A percentile compares a stretch with the other conserved stretches of the same genome.
These are phyloP conservation scores for Plantago major DNA, from an alignment of 257 asterid species.

Conservation along the genomic window DNA sequence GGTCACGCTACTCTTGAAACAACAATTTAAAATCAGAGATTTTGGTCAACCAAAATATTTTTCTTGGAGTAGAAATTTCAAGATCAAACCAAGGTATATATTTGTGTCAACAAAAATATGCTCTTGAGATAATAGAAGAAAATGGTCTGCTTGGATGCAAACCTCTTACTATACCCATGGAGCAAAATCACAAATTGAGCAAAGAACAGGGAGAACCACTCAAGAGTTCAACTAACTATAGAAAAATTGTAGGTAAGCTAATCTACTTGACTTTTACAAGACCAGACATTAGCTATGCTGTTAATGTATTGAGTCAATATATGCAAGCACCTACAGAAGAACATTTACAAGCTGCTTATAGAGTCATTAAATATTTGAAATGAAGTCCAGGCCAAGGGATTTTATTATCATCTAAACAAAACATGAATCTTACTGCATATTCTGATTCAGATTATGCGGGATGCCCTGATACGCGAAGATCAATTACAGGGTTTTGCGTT, in stretches of 20 bases:
- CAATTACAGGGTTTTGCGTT: not conserved
- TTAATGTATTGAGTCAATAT: not conserved
- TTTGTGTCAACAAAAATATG: not conserved
- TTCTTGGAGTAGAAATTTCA: not conserved
- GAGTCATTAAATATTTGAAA: not conserved
- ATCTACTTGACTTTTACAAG: not conserved
- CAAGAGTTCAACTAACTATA: not conserved
- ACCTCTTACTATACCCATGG: not conserved
- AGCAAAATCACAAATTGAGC: not conserved
- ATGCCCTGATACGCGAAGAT: not conserved
- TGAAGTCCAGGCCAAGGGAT: not conserved
- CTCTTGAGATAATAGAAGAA: not conserved
- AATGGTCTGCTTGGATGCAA: not conserved
- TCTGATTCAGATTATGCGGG: not conserved
- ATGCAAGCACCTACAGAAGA: not conserved
- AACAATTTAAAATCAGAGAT: not conserved
- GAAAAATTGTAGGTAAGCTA: not conserved
- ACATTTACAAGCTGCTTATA: not conserved
- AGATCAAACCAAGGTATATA: constrained; percentile 1
- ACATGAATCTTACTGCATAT: not conserved
- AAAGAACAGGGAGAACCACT: not conserved
- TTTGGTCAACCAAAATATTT: not conserved
- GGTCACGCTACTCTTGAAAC: not conserved
- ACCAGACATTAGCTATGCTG: not conserved
- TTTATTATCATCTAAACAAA: not conserved